Percentiles rank a stretch among this genome's conserved stretches.
These are phyloP conservation scores for Thermomyces lanuginosus DNA, from an alignment of 2,329 filamentous ascomycete species.

Conservation along the genomic window DNA sequence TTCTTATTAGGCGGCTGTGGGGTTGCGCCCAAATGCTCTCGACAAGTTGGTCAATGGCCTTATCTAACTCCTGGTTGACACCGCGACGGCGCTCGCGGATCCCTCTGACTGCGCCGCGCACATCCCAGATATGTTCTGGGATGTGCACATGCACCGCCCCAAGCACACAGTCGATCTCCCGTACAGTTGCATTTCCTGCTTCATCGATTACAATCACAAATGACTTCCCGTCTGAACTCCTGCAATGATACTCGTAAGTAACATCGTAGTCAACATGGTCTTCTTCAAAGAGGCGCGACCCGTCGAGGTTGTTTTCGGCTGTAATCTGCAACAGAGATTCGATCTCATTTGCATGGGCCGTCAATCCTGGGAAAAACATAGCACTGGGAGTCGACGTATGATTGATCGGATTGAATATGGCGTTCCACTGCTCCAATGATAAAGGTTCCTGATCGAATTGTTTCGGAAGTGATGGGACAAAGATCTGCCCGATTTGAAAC, in stretches of 20 bases:
- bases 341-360: too few relatives aligned
- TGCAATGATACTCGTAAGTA: slow-evolving; percentile 26
- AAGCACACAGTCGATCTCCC: slow-evolving; percentile 12
- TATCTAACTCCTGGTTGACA: slow-evolving; percentile 12
- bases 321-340: too few relatives aligned
- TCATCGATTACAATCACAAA: slow-evolving; percentile 21
- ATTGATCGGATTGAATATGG: slow-evolving; percentile 17
- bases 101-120: slow-evolving; percentile 17
- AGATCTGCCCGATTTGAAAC: slow-evolving; percentile 21
- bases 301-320: too few relatives aligned
- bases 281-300: slow-evolving; percentile 14
- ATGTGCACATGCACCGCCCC: slow-evolving; percentile 25
- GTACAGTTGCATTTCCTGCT: slow-evolving; percentile 14
- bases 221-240: slow-evolving; percentile 12
- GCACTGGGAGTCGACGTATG: slow-evolving; percentile 14
- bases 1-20: slow-evolving; percentile 10
- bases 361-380: slow-evolving; percentile 22
- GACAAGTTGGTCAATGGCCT: slow-evolving; percentile 16
- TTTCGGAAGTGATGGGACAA: slow-evolving; percentile 15
- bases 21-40: slow-evolving; percentile 20
- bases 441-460: slow-evolving; percentile 7
- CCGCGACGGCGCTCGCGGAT: slow-evolving; percentile 11
- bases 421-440: slow-evolving; percentile 15
- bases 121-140: slow-evolving; percentile 26
- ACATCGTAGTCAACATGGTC: slow-evolving; percentile 11